Base-by-base conservation (phyloP, 2,329 filamentous ascomycete species). In the Venturia asperata region DNA sequence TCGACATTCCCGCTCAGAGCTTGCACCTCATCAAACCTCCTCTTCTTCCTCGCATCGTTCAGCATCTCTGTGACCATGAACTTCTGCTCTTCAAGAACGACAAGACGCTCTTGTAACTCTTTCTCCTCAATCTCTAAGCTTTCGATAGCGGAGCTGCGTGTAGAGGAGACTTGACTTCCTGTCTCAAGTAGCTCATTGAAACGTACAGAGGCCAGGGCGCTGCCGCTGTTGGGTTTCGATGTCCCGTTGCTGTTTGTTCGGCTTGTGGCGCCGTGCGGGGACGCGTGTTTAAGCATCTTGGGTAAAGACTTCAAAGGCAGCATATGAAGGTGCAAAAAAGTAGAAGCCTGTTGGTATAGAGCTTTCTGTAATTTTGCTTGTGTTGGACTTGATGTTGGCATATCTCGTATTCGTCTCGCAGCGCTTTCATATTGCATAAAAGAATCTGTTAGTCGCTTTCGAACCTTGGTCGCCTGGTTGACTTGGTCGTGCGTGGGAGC, bases 41-140 rank as follows among this genome's bases (percentile, higher is more conserved):
- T 81, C 13, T 89, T 85, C 52, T 87, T 87, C 61, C 87, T 88
- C 0, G 92, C 91, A 67, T 87, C 85, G 9, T 84, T 85, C 56
- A 96, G 85, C 91, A 96, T 96, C 70, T 90, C 87, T 45, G 87
- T 85, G 0, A 97, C 91, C 77, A 96, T 86, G 76, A 95, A 96
- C 68, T 87, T 88, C 74, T 97, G 92, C 76, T 97, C 92, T 74
- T 96, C 91, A 0, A 97, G 81, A 7, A 97, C 87, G 39, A 94
- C 89, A 15, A 96, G 78, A 4, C 86, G 81, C 71, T 96, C 92
- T 19, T 89, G 84, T 1, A 95, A 78, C 24, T 90, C 85, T 73
- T 91, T 93, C 74, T 96, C 92, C 73, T 96, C 91, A 0, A 83
- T 85, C 75, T 96, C 92, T 5, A 96, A 78, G 2, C 84, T 85